These are phyloP conservation scores for Crithidia brevicula DNA, from an alignment of 208 protist genomes.

Conservation along the genomic window DNA sequence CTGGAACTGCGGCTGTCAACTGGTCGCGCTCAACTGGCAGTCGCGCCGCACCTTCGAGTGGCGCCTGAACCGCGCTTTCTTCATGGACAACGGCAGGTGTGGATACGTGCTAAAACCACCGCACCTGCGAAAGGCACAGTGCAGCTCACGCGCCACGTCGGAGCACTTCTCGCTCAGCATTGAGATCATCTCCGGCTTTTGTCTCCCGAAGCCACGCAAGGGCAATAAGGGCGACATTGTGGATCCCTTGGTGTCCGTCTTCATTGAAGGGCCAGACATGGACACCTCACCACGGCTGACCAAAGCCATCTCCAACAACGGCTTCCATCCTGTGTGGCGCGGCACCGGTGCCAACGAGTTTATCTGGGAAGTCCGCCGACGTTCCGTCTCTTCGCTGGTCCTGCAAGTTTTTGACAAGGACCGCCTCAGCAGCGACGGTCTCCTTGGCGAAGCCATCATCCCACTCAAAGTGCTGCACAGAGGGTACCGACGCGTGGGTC, in stretches of 20 bases:
- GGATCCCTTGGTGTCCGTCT: constrained; percentile 48
- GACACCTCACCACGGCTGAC: constrained; percentile 31
- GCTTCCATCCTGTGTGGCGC: constrained; percentile 65
- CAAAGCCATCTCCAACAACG: constrained; percentile 54
- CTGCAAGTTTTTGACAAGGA: constrained; percentile 65
- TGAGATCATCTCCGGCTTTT: constrained; percentile 60
- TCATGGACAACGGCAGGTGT: constrained; percentile 91
- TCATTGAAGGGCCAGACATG: constrained; percentile 41
- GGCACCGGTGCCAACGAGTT: constrained; percentile 43
- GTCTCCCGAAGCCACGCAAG: constrained; percentile 47
- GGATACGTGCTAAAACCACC: constrained; percentile 95
- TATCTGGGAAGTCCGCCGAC: constrained; percentile 42
- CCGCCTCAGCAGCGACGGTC: constrained; percentile 26
- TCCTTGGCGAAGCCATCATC: constrained; percentile 51
- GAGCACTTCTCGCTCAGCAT: constrained; percentile 32
- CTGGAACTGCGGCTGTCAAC: constrained; percentile 85
- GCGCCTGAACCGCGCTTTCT: constrained; percentile 87
- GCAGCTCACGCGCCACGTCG: background rate
- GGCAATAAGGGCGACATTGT: constrained; percentile 43
- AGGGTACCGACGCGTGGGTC: constrained; percentile 46
- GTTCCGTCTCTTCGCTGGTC: constrained; percentile 43
- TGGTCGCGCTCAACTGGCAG: constrained; percentile 94
- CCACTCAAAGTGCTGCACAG: constrained; percentile 42
- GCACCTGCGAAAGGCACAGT: constrained; percentile 34
- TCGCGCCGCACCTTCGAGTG: constrained; percentile 48